Conservation (phyloP, 1,139 yeast genomes). For the Taphrina flavorubra region DNA sequence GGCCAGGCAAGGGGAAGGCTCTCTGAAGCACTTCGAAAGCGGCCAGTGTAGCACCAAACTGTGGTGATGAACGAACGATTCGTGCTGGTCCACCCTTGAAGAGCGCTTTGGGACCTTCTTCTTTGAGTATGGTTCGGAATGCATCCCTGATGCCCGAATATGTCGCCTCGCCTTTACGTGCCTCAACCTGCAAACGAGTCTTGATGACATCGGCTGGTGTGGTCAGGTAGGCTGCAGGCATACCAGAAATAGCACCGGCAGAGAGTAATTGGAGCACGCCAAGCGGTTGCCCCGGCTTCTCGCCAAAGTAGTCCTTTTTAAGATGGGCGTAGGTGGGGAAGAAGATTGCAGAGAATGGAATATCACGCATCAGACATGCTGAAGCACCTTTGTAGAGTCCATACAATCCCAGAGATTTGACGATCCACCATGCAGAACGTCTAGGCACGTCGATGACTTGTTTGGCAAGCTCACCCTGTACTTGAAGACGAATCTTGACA, state of each 20-base stretch:
- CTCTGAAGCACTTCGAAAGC: constrained; percentile 86
- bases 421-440: constrained; percentile 72
- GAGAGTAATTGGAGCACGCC: constrained; percentile 81
- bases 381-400: constrained; percentile 91
- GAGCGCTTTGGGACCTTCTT: constrained; percentile 81
- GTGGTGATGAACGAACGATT: constrained; percentile 93
- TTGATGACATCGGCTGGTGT: constrained; percentile 97
- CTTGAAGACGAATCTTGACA: constrained; percentile 92
- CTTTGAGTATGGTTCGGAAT: constrained; percentile 70
- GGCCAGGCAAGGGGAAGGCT: constrained; percentile 60
- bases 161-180: constrained; percentile 74
- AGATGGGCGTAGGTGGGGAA: constrained; percentile 97
- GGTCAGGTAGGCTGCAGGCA: constrained; percentile 76
- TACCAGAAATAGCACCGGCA: constrained; percentile 96
- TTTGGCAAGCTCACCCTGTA: constrained; percentile 75
- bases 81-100: constrained; percentile 98
- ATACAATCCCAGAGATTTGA: constrained; percentile 75
- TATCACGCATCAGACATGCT: constrained; percentile 93
- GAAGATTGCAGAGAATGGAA: constrained; percentile 95
- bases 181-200: constrained; percentile 89
- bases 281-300: constrained; percentile 72
- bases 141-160: constrained; percentile 82
- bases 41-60: constrained; percentile 95
- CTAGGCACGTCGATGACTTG: constrained; percentile 54
- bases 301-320: constrained; percentile 79